Evolutionary conservation across 306 rosid genomes (phyloP).

Genomic region (Casuarina cunninghamiana): DNA sequence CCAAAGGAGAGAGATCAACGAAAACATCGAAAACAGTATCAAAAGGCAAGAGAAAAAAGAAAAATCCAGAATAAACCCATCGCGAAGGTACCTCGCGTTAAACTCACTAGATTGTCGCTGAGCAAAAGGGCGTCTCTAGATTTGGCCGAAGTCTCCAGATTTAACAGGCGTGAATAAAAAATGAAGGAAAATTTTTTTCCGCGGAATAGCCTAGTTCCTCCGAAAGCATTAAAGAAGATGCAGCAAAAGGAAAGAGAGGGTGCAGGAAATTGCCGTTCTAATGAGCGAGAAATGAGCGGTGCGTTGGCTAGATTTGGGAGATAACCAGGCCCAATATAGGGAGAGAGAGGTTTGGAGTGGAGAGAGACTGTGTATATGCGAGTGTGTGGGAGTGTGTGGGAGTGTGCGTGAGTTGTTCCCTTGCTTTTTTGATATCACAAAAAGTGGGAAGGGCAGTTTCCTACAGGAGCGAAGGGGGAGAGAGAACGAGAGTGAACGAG

Average conservation of each 20-base stretch:
- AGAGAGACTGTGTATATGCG: conserved; percentile 19
- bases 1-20: conserved; percentile 39
- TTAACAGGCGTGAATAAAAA: conserved; percentile 17
- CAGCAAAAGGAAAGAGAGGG: conserved; percentile 29
- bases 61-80: conserved; percentile 32
- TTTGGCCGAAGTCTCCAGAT: conserved; percentile 30
- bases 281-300: conserved; percentile 42
- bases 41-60: conserved; percentile 5
- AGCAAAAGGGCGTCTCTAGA: conserved; percentile 48
- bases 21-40: conserved; percentile 3
- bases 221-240: conserved; percentile 31
- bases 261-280: conserved; percentile 30
- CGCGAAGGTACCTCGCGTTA: conserved; percentile 44
- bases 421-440: conserved; percentile 35
- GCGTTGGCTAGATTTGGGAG: conserved; percentile 60
- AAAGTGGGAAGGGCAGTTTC: conserved; percentile 45
- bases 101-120: conserved; percentile 28
- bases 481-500: conserved; percentile 24
- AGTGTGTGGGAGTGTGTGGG: background rate
- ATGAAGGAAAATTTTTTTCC: conserved; percentile 11
- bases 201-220: conserved; percentile 23
- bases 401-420: background rate
- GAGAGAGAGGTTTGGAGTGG: conserved; percentile 19
- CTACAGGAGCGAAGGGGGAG: conserved; percentile 16
- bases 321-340: conserved; percentile 35